Evolutionary conservation across 2,329 filamentous ascomycete species (phyloP).

Genomic region (Pezicula neosporulosa): DNA sequence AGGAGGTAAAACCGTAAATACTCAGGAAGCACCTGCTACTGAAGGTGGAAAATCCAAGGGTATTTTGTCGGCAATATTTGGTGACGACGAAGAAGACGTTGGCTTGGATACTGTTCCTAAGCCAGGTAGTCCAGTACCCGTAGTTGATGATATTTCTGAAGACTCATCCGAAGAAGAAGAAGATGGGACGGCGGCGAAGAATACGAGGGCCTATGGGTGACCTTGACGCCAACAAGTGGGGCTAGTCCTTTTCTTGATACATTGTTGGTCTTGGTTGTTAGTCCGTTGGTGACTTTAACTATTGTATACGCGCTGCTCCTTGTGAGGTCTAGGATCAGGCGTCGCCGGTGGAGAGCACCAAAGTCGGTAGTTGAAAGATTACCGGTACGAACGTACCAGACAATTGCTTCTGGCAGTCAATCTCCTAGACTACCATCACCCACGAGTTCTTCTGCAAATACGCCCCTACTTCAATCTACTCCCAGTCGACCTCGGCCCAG

Average conservation of each 20-base stretch:
- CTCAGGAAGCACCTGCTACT: conserved; percentile 8
- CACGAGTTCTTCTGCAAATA: conserved; percentile 66
- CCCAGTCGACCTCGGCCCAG: conserved; percentile 54
- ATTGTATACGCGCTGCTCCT: conserved; percentile 89
- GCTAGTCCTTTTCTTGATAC: conserved; percentile 95
- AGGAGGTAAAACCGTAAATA: conserved; percentile 21
- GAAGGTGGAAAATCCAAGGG: conserved; percentile 27
- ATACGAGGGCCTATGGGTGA: conserved; percentile 91
- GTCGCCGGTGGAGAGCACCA: conserved; percentile 91
- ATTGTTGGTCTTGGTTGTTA: conserved; percentile 91
- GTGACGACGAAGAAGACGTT: conserved; percentile 37
- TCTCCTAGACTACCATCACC: conserved; percentile 60
- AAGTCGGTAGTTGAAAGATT: conserved; percentile 93
- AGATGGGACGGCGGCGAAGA: conserved; percentile 37
- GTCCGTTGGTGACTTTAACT: conserved; percentile 85
- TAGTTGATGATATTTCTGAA: conserved; percentile 13
- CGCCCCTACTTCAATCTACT: conserved; percentile 69
- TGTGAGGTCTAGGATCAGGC: conserved; percentile 81
- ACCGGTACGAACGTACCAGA: conserved; percentile 94
- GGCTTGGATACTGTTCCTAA: conserved; percentile 28
- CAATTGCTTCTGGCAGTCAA: conserved; percentile 63
- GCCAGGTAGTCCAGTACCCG: conserved; percentile 16
- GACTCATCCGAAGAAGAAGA: conserved; percentile 12
- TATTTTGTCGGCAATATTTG: conserved; percentile 48
- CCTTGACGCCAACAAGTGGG: conserved; percentile 84